Percentiles rank a stretch among this genome's conserved stretches.
Evolutionary conservation across 169 alveolate species (phyloP).

Genomic region (Cryptosporidium viatorum): DNA sequence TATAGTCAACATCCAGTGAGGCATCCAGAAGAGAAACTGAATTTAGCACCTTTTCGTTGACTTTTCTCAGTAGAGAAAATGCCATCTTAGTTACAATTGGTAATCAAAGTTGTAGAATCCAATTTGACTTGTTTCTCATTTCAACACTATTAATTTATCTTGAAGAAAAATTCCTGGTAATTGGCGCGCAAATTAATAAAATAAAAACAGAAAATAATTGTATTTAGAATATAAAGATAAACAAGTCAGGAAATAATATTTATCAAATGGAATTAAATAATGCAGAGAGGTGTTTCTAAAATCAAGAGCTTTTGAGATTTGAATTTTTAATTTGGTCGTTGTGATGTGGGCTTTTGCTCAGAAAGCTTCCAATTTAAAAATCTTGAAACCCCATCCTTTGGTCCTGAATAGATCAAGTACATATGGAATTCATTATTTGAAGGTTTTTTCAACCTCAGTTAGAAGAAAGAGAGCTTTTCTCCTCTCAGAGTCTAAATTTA

Average conservation of each 20-base stretch:
- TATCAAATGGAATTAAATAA: neutral
- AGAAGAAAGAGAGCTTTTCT: neutral
- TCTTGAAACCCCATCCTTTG: neutral
- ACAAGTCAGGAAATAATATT: neutral
- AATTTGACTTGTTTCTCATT: neutral
- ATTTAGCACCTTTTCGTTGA: conserved; percentile 56
- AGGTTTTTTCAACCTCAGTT: neutral
- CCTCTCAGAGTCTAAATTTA: neutral
- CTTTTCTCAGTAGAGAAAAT: conserved; percentile 61
- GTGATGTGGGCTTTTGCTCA: neutral
- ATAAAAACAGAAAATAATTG: neutral
- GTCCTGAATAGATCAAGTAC: neutral
- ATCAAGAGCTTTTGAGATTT: no score
- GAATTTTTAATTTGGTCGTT: neutral
- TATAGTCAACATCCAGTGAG: conserved; percentile 63
- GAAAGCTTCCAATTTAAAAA: neutral
- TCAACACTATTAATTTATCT: neutral
- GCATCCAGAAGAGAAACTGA: conserved; percentile 71
- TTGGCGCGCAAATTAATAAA: neutral
- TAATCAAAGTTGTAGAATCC: neutral
- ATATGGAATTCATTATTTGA: neutral
- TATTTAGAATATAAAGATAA: neutral
- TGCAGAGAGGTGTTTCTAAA: neutral
- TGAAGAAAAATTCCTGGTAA: neutral
- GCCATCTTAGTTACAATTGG: conserved; percentile 35